Evolutionary conservation across 2,329 filamentous ascomycete genomes (phyloP).

Genomic region (Aspergillus caelatus): DNA sequence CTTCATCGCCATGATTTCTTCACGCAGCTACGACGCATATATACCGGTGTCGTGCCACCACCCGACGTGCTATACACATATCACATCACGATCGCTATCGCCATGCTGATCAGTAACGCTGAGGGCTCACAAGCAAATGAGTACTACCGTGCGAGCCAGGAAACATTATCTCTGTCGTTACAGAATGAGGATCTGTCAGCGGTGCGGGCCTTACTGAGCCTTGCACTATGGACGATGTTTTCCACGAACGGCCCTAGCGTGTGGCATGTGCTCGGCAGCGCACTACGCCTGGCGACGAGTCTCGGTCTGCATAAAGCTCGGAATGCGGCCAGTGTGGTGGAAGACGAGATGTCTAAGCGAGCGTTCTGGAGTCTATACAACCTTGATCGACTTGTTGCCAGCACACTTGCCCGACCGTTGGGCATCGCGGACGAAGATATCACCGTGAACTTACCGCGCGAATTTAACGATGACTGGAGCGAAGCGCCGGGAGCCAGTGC

Average conservation of each 20-base stretch:
- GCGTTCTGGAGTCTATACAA: slow-evolving; percentile 50
- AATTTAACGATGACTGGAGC: slow-evolving; percentile 44
- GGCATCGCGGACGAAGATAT: slow-evolving; percentile 48
- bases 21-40: slow-evolving; percentile 36
- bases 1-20: slow-evolving; percentile 39
- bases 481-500: slow-evolving; percentile 39
- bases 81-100: slow-evolving; percentile 41
- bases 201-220: slow-evolving; percentile 38
- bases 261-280: slow-evolving; percentile 43
- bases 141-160: slow-evolving; percentile 40
- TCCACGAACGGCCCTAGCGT: slow-evolving; percentile 42
- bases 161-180: slow-evolving; percentile 36
- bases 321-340: slow-evolving; percentile 29
- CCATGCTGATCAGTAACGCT: slow-evolving; percentile 37
- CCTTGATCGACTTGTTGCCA: slow-evolving; percentile 45
- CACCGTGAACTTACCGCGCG: slow-evolving; percentile 39
- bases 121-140: slow-evolving; percentile 35
- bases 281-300: slow-evolving; percentile 42
- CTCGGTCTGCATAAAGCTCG: slow-evolving; percentile 41
- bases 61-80: slow-evolving; percentile 40
- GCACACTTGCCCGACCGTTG: slow-evolving; percentile 43
- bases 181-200: slow-evolving; percentile 44
- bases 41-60: slow-evolving; percentile 35
- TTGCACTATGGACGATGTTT: slow-evolving; percentile 43
- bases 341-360: slow-evolving; percentile 46